Base-by-base conservation (phyloP, 1,139 yeast genomes). In the Arxiozyma telluris region DNA sequence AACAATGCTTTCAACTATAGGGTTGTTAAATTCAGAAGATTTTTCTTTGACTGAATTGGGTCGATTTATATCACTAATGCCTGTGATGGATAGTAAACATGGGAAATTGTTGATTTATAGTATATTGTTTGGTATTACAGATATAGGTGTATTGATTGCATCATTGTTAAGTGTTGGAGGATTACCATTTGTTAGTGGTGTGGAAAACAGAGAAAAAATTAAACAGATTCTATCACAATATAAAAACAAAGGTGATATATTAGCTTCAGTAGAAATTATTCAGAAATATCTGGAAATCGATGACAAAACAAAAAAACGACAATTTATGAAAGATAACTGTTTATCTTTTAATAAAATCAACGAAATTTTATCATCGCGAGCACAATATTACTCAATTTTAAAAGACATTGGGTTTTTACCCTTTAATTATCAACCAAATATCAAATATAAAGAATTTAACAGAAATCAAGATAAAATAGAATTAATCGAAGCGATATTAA, bases 21-120 rank as follows among this genome's bases (percentile, higher is more conserved):
- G 98, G 0, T 90, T 96, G 1, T 68, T 91, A 50, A 66, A 67
- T 51, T 73, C 73, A 12, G 71, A 73, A 25, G 86, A 79, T 49
- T 73, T 73, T 1, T 53, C 64, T 1, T 73, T 93, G 48, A 85
- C 98, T 0, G 80, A 86, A 52, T 72, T 93, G 46, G 98, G 98
- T n/a, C 78, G 76, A 54, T 90, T 85, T 64, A 74, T 91, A 47
- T 85, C 96, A 0, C 74, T 83, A 62, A 74, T 93, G 55, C 98
- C 98, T 0, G 76, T 71, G 8, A 80, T 96, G 11, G 98, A 93
- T 68, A 78, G 93, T 50, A 83, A 81, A 56, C 85, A 90, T 55
- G 97, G 96, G 7, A 93, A 93, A 64, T 70, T 91, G 50, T 72
- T 93, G 50, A 81, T 91, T 34, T 78, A 82, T 56, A 89, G 96